phyloP scores from a whole-genome alignment of 2,329 filamentous ascomycete genomes.

The Madurella fahalii region DNA sequence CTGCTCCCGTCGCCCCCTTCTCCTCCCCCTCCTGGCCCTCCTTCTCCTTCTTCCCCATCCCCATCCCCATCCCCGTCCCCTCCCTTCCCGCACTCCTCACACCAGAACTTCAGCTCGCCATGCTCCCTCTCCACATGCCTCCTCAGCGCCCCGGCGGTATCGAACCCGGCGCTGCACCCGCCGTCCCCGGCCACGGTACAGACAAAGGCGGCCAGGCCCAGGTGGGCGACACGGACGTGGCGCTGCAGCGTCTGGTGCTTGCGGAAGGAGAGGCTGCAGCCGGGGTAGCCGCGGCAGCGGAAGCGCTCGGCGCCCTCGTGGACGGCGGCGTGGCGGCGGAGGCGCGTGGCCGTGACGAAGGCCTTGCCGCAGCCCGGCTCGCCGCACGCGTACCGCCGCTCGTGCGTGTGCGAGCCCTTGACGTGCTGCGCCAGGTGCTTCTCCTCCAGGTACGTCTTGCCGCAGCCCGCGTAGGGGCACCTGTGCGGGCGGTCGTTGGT shows the following conservation, averaged over 20 bases:
- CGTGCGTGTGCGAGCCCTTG: constrained; percentile 71
- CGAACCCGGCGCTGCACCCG: constrained; percentile 65
- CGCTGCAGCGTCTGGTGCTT: constrained; percentile 83
- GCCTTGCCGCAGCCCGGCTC: constrained; percentile 70
- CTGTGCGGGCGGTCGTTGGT: constrained; percentile 77
- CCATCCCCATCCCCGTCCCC: constrained; percentile 17
- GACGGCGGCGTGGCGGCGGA: constrained; percentile 72
- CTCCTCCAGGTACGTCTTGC: constrained; percentile 79
- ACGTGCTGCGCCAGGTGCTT: constrained; percentile 84
- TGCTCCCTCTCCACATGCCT: constrained; percentile 70
- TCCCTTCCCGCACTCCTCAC: constrained; percentile 59
- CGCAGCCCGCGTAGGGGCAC: constrained; percentile 67
- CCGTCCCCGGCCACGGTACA: constrained; percentile 50
- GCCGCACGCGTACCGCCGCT: constrained; percentile 68
- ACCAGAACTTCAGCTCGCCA: constrained; percentile 67
- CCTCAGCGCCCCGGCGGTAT: constrained; percentile 66
- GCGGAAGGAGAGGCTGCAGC: constrained; percentile 74
- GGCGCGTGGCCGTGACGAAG: constrained; percentile 74
- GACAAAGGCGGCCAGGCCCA: constrained; percentile 65
- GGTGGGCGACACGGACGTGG: constrained; percentile 74
- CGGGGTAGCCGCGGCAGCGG: constrained; percentile 64
- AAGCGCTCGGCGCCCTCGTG: constrained; percentile 76
- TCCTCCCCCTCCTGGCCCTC: constrained; percentile 39
- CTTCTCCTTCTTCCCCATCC: constrained; percentile 30
- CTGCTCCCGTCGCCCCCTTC: constrained; percentile 27